These are phyloP conservation scores for Aspergillus puulaauensis DNA, from an alignment of 2,329 filamentous ascomycete genomes.

Conservation along the genomic window DNA sequence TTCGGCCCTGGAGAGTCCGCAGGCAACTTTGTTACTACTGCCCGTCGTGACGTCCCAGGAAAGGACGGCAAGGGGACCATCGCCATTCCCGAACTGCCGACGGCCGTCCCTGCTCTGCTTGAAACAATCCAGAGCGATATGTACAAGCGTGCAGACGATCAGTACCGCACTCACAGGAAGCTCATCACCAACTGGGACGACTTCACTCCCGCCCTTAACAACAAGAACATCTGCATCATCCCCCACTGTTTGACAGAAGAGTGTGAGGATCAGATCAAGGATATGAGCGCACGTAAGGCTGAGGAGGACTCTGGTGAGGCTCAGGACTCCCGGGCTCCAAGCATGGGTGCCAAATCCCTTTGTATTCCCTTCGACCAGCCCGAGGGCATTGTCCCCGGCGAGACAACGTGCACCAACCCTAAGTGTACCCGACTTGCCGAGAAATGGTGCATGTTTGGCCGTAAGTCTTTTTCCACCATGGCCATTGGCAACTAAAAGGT, in stretches of 20 bases:
- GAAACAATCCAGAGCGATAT: constrained; percentile 88
- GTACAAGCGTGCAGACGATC: constrained; percentile 70
- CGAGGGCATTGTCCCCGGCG: constrained; percentile 71
- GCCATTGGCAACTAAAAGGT: too few species aligned
- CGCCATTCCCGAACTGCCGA: constrained; percentile 69
- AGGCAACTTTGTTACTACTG: constrained; percentile 78
- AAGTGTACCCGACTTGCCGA: constrained; percentile 75
- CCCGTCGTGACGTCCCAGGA: constrained; percentile 74
- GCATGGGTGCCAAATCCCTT: constrained; percentile 74
- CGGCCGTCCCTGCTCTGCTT: constrained; percentile 74
- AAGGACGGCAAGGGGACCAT: constrained; percentile 75
- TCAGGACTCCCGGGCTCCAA: constrained; percentile 71
- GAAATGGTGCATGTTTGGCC: constrained; percentile 90
- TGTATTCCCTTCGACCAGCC: constrained; percentile 87
- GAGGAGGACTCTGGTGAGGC: constrained; percentile 62
- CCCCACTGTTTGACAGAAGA: constrained; percentile 81
- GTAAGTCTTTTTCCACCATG: constrained; percentile 43
- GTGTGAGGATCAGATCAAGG: constrained; percentile 95
- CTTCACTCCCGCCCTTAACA: constrained; percentile 84
- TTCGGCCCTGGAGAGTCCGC: constrained; percentile 94
- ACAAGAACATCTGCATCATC: constrained; percentile 89
- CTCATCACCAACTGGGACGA: constrained; percentile 84
- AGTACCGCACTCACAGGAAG: constrained; percentile 78
- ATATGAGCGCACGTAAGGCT: constrained; percentile 74
- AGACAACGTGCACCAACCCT: constrained; percentile 90